A percentile compares a stretch with the other conserved stretches of the same genome.
Evolutionary conservation across 768 basidiomycete genomes (phyloP).

Genomic region (Mycena galericulata): DNA sequence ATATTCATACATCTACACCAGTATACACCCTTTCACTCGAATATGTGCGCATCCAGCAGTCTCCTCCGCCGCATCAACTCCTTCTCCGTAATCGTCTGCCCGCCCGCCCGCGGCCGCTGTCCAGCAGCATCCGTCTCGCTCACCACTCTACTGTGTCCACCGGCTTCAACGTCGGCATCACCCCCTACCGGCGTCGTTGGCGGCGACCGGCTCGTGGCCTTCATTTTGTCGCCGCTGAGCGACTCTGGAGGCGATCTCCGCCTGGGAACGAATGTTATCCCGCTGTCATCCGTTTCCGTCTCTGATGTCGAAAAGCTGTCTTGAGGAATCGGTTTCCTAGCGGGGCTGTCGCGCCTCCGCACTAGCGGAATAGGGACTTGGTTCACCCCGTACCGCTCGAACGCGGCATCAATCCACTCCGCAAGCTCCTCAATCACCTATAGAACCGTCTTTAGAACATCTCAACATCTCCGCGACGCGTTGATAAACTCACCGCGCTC

Average conservation of each 20-base stretch:
- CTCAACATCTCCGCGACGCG: slow-evolving; percentile 9
- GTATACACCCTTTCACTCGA: slow-evolving; percentile 47
- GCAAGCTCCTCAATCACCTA: slow-evolving; percentile 83
- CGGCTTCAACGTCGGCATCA: not conserved
- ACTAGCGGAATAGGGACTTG: slow-evolving; percentile 22
- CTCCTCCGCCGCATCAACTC: slow-evolving; percentile 85
- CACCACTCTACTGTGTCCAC: not conserved
- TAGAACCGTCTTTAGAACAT: slow-evolving; percentile 14
- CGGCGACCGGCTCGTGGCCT: slow-evolving; percentile 4
- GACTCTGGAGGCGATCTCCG: slow-evolving; percentile 39
- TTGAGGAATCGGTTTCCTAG: slow-evolving; percentile 34
- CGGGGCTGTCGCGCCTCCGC: slow-evolving; percentile 28
- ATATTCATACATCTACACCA: slow-evolving; percentile 54
- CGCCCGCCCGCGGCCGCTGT: slow-evolving; percentile 57
- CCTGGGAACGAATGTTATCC: slow-evolving; percentile 76
- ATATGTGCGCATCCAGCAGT: slow-evolving; percentile 80
- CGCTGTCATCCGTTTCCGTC: slow-evolving; percentile 77
- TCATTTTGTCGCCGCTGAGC: slow-evolving; percentile 17
- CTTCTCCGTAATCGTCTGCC: slow-evolving; percentile 80
- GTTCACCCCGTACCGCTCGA: slow-evolving; percentile 53
- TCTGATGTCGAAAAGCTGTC: slow-evolving; percentile 49
- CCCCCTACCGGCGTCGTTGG: slow-evolving; percentile 9
- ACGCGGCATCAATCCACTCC: slow-evolving; percentile 91
- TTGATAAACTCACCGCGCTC: slow-evolving; percentile 58
- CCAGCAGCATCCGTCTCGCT: slow-evolving; percentile 35